phyloP scores from a whole-genome alignment of 2,329 filamentous ascomycete species.

The Ophiobolus disseminans region DNA sequence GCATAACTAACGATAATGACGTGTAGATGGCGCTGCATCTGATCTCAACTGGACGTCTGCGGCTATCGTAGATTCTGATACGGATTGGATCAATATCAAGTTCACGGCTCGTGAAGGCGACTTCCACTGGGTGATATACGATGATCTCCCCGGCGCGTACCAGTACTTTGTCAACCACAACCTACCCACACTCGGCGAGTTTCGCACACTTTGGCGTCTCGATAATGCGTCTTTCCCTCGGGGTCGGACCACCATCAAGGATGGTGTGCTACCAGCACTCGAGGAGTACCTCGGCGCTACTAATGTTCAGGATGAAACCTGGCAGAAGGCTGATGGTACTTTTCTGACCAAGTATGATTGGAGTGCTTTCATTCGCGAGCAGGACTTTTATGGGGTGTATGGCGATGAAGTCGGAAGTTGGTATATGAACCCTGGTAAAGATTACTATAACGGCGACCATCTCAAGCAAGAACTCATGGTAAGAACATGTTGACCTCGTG shows the following conservation, averaged over 20 bases:
- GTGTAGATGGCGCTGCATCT: constrained; percentile 55
- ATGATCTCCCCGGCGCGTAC: constrained; percentile 60
- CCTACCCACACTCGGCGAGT: constrained; percentile 58
- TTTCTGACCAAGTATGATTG: constrained; percentile 63
- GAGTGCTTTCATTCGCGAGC: constrained; percentile 49
- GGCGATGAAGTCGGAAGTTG: constrained; percentile 59
- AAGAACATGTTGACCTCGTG: constrained; percentile 14
- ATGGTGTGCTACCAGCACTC: constrained; percentile 55
- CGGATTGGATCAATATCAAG: constrained; percentile 57
- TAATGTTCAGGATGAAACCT: constrained; percentile 63
- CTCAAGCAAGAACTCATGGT: constrained; percentile 61
- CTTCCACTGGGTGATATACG: constrained; percentile 61
- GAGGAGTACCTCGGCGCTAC: constrained; percentile 53
- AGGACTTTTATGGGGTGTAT: constrained; percentile 60
- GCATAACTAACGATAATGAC: constrained; percentile 5
- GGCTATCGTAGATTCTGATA: constrained; percentile 50
- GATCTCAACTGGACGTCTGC: constrained; percentile 59
- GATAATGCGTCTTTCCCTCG: constrained; percentile 58
- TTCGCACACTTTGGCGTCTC: constrained; percentile 59
- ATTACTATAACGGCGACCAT: constrained; percentile 62
- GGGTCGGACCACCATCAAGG: constrained; percentile 55
- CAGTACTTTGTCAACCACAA: constrained; percentile 62
- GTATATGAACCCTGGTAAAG: constrained; percentile 60
- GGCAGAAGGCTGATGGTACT: constrained; percentile 55
- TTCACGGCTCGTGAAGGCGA: constrained; percentile 58